Base-by-base conservation (phyloP, 768 basidiomycete genomes). In the Russula foetens region DNA sequence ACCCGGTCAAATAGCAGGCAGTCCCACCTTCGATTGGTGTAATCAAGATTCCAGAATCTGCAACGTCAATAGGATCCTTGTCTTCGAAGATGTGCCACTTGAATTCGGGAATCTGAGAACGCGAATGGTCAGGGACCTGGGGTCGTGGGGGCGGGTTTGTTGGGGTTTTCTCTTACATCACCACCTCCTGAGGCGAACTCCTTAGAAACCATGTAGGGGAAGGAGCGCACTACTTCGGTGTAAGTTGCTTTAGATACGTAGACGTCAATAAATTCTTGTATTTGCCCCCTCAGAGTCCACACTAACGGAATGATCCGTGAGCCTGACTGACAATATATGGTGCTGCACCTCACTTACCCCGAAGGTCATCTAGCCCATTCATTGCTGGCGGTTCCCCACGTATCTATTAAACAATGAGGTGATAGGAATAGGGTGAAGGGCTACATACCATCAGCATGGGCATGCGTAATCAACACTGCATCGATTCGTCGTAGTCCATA, bases 351-450 rank as follows among this genome's bases (percentile, higher is more conserved):
- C 38, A 71, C 76, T 58, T 63, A 86, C 90, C 87, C 76, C 92
- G 79, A 39, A 95, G 75, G 71, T 96, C 93, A 73, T 96, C 93
- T 58, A 96, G 72, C 3, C 93, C 93, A 67, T 92, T 92, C 76
- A 92, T 90, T 7, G 93, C 92, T 79, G 21, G 21, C 23, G 24
- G 24, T 49, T 15, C 35, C 55, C 62, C 45, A 48, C 15, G 11
- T 12, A 26, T 54, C 29, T 41, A 41, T 41, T 41, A 41, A 19
- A 26, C 31, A 24, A 9, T 48, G 33, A 45, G 21, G 35, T 29
- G 48, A 29, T 43, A 38, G 39, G 3, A 47, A 24, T 33, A 44
- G 35, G 31, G 39, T 14, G 3, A 57, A 24, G 67, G 48, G 8
- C 12, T n/a, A 21, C 74, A 53, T 53, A 81, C 82, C 89, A 72